Base-by-base conservation (phyloP, 2,329 filamentous ascomycete species). In the Monosporascus ibericus region DNA sequence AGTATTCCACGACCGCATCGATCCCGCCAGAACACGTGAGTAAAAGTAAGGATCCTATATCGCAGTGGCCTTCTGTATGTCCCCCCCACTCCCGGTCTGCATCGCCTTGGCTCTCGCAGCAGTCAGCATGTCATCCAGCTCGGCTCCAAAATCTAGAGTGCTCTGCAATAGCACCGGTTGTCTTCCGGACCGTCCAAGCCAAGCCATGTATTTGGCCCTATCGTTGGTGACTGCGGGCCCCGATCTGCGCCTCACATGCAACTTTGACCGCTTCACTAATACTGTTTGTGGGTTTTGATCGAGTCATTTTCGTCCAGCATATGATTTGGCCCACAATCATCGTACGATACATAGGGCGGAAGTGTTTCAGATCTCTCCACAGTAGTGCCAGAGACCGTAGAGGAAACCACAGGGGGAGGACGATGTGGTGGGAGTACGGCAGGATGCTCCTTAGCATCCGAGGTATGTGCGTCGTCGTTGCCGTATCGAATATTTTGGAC, bases 291-390 rank as follows among this genome's bases (percentile, higher is more conserved):
- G 22, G 49, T 56, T 42, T 52, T 52, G 48, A 44, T 27, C 3
- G 52, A 53, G 22, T 57, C 48, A 34, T 61, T 58, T 37, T 64
- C 60, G 42, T 65, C 59, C 34, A 63, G 49, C 55, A 63, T 61
- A 39, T 65, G 62, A 24, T 55, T 61, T 14, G 58, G 62, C 9
- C 63, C 60, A 38, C 61, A 64, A 48, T 65, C 61, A 30, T 64
- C 62, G 48, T 64, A 63, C 18, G 58, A 58, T 20, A 60, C 49
- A 36, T 61, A 55, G 3, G 59, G 56, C 18, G 51, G 54, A 1
- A 57, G 52, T 11, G 56, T 55, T 25, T 48, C 52, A 17, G 53
- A 57, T 24, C 53, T 52, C 27, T 51, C 53, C 5, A 56, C 51
- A 8, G 47, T 39, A 20, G 25, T 46, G 24, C 6, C 24, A n/a